Evolutionary conservation across 495 filamentous ascomycete species (phyloP), one percentile per base, ranked within the genome.

Genomic region (Clavariopsis aquatica): DNA sequence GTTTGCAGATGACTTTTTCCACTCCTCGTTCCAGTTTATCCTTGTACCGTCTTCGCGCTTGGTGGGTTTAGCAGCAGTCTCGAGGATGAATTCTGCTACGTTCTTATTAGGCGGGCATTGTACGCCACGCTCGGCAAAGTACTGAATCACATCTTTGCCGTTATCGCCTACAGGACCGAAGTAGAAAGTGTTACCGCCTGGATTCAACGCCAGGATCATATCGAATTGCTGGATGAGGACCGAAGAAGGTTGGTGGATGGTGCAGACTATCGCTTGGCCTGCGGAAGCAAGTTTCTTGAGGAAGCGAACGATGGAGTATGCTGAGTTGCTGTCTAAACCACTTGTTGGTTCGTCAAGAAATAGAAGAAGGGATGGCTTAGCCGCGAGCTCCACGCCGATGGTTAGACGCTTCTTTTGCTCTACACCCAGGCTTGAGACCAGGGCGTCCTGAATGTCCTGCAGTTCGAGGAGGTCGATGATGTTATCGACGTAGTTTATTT

Each of bases 371-470:
- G 84, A 86, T 0, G 93, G 93, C 71, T 92, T 92, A 5, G 93
- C 91, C 2, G 90, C 93, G 1, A 98, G 77, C 72, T 98, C 93
- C 5, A 98, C 93, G 57, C 89, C 93, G 59, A 98, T 96, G 1
- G 93, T 96, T 2, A 96, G 80, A 31, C 86, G 82, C 73, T 88
- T 88, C 70, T 83, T 81, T 73, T 88, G 84, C 72, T 88, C 86
- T 26, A 89, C 89, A 60, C 81, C 90, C 78, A 76, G 78, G 76
- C 66, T 85, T 71, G 65, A 62, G 13, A 78, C 65, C 23, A 78
- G 66, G 13, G 76, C 76, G 53, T 78, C 74, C 60, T 78, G 72
- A 10, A 77, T 64, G 26, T 78, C 75, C 22, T 69, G 43, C 4
- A 78, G 73, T 56, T 78, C 76, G 15, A 78, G 69, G 0, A 78